Evolutionary conservation across 805 yeast species (phyloP), one percentile per base, ranked within the genome.

Genomic region (Lipomyces lipofer): DNA sequence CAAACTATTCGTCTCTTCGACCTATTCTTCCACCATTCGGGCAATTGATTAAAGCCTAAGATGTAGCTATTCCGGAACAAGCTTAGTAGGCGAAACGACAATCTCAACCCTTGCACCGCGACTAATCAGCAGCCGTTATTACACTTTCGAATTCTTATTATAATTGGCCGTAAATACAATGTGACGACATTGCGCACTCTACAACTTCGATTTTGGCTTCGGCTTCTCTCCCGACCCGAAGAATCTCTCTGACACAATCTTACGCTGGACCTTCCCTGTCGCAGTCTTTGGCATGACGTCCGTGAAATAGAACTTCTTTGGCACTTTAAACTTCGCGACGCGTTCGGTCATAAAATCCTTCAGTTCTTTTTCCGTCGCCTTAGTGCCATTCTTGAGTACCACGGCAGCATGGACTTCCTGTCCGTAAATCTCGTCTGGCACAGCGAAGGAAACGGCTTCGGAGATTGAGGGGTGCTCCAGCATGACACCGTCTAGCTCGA

Each of bases 191-290:
- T n/a, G n/a, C n/a, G n/a, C n/a, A n/a, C n/a, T n/a, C n/a, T n/a
- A n/a, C n/a, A n/a, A n/a, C n/a, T n/a, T n/a, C n/a, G n/a, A n/a
- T n/a, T n/a, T n/a, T n/a, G n/a, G 56, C 63, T 72, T 75, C 38
- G 67, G 62, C 67, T 75, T 73, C 30, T 36, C 45, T 25, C 49
- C 59, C 25, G 46, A 39, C 32, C 17, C 13, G 49, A 63, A 79
- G 77, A 79, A 76, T 54, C 71, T 69, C 52, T 72, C 73, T 4
- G 85, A 85, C 63, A 84, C 80, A 58, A 75, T 76, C 60, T 87
- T 73, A 65, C 91, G 75, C 71, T 85, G 89, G 52, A 85, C 81
- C 73, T 85, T 85, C 24, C 90, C 91, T 0, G 91, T 85, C 5
- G 91, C 85, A 2, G 88, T 83, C 74, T 85, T 85, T 59, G 90